Base-by-base conservation (phyloP, 345 rosid genomes). In the Stellera chamaejasme region DNA sequence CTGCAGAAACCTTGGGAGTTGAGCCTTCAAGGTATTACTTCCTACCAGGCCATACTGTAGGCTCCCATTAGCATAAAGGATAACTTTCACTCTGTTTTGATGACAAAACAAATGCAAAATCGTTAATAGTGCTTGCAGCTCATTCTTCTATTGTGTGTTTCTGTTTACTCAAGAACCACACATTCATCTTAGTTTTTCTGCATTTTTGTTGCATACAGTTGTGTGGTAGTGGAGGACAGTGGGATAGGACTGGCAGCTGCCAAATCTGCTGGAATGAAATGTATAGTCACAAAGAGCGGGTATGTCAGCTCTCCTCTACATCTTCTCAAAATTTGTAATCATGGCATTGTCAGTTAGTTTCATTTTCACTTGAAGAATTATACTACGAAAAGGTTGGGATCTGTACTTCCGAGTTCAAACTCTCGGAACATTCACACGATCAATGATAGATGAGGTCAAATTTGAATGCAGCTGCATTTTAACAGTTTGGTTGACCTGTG, bases 251-350 rank as follows among this genome's bases (percentile, higher is more conserved):
- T 92, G 52, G 84, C 97, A 53, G 97, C 98, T 42, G 97, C 98
- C 59, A 88, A 88, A 80, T 83, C 97, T 53, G 97, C 98, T 10
- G 97, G 91, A 72, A 88, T 88, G 98, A 92, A 77, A 66, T 86
- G 98, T 70, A 81, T 86, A 28, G 86, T 88, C 60, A 88, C 98
- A 58, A 88, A 86, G 78, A 92, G 98, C 74, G 79, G 89, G 95
- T 88, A 73, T 8, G 39, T 32, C 3, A 32, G 1, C 39, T 32
- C 4, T 32, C 39, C 39, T 32, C 39, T 32, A 8, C 39, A 5
- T 32, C 9, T 32, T 8, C 39, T 32, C 2, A 5, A 32, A 32
- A 32, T 19, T 45, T 8, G 39, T 26, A 10, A 47, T 32, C 39
- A 32, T 5, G 9, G 39, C 9, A 1, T 32, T 4, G 7, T 32